Base-by-base conservation (phyloP, 2,329 filamentous ascomycete genomes). In the Aureobasidium melanogenum region DNA sequence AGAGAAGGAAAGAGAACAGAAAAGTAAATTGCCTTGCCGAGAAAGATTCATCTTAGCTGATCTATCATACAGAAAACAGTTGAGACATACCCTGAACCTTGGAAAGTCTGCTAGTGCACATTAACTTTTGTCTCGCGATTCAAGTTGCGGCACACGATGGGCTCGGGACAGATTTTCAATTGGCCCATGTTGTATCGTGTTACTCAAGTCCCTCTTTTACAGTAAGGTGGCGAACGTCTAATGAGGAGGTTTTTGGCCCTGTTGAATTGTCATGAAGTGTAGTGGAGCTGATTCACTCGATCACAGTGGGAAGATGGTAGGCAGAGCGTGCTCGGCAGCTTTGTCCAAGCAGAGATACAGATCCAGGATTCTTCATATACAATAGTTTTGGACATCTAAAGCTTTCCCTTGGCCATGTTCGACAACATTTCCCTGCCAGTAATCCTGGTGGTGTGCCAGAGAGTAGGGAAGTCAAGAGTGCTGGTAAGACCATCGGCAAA, bases 391-490 rank as follows among this genome's bases (percentile, higher is more conserved):
- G 10, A 46, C 48, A 38, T 61, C 24, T 61, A 57, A 57, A 56
- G 74, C 83, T 94, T 94, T 62, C 83, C 83, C 69, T 80, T 75
- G 62, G 87, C 71, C 72, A 95, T 72, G 74, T 95, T 93, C 36
- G 74, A 73, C 63, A 90, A 76, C 85, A 94, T 96, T 80, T 91
- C 84, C 62, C 84, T 77, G 2, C 79, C 91, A 1, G 91, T 95
- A 63, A 93, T 80, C 65, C 77, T 79, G 36, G 83, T 83, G n/a
- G 88, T 96, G 69, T 82, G 82, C 88, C 88, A 94, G 69, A 96
- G 74, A 1, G 91, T 96, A n/a, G 83, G 84, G 71, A 95, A 83
- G 74, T 96, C 91, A 66, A 96, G 79, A 5, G 91, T 96, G 75
- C 87, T 91, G 60, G 81, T 84, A 63, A 96, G 80, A 50, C 84